Evolutionary conservation across 441 rosid species (phyloP).

Genomic region (Macaranga tanarius): DNA sequence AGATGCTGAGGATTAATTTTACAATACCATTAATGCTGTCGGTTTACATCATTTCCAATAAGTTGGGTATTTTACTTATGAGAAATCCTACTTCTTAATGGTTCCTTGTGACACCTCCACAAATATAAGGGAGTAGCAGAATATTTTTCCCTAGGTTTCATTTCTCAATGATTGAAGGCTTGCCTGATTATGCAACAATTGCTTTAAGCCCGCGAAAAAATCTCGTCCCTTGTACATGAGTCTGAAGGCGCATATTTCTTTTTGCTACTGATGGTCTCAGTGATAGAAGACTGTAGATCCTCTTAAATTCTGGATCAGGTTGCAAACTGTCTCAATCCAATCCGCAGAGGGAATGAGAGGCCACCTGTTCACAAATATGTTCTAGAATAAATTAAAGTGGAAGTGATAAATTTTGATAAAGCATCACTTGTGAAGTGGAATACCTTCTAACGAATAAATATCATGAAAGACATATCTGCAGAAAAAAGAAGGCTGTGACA

Average conservation of each 20-base stretch:
- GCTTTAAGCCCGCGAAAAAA: no score
- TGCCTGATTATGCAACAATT: slow-evolving; percentile 1
- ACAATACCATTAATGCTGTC: background rate
- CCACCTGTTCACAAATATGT: background rate
- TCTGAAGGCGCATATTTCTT: background rate
- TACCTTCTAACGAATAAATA: background rate
- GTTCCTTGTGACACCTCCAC: background rate
- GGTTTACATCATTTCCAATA: background rate
- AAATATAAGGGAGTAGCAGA: background rate
- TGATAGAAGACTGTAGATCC: background rate
- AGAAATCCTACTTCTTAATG: background rate
- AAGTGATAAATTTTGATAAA: background rate
- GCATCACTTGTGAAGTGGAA: background rate
- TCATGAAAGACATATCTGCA: background rate
- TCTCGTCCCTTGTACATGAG: no score
- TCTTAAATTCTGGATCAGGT: background rate
- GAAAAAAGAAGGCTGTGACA: background rate
- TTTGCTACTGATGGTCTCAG: background rate
- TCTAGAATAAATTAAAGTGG: background rate
- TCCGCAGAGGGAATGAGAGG: background rate
- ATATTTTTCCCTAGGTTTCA: background rate
- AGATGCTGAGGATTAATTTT: background rate
- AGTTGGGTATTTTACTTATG: no score
- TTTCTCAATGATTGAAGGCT: background rate
- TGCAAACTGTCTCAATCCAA: background rate